A percentile compares a stretch with the other conserved stretches of the same genome.
phyloP scores from a whole-genome alignment of 768 basidiomycete species.

The Paxillus involutus region DNA sequence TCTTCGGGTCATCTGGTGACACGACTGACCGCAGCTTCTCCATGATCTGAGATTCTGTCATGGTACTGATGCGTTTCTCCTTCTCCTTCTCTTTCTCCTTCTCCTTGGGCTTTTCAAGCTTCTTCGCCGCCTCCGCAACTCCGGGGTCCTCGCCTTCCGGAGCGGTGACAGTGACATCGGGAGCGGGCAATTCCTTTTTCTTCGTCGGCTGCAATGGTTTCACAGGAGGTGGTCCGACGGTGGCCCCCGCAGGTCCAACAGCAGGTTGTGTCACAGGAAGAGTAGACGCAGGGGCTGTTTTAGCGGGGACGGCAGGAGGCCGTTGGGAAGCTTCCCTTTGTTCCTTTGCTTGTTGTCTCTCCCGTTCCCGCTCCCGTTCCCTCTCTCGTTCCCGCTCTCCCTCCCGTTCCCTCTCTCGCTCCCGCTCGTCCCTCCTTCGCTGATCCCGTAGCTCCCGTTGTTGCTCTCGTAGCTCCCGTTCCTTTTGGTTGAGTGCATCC shows the following conservation, averaged over 20 bases:
- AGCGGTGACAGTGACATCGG: slow-evolving; percentile 52
- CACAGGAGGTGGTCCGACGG: slow-evolving; percentile 58
- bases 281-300: slow-evolving; percentile 42
- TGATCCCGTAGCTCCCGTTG: slow-evolving; percentile 36
- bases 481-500: slow-evolving; percentile 33
- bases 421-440: slow-evolving; percentile 29
- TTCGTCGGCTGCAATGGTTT: slow-evolving; percentile 76
- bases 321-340: slow-evolving; percentile 34
- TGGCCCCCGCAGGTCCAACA: slow-evolving; percentile 47
- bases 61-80: slow-evolving; percentile 87
- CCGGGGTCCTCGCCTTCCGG: slow-evolving; percentile 43
- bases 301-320: slow-evolving; percentile 44
- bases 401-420: slow-evolving; percentile 28
- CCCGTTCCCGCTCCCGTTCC: slow-evolving; percentile 31
- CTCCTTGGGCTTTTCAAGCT: slow-evolving; percentile 57
- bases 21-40: slow-evolving; percentile 92
- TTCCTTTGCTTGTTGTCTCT: slow-evolving; percentile 21
- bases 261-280: slow-evolving; percentile 46
- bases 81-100: slow-evolving; percentile 52
- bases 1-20: slow-evolving; percentile 81
- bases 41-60: slow-evolving; percentile 99
- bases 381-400: slow-evolving; percentile 37
- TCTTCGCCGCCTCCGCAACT: slow-evolving; percentile 69
- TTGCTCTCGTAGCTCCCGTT: slow-evolving; percentile 38
- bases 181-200: slow-evolving; percentile 44